Conservation (phyloP, 257 asterid species). For the Solanum piurae region DNA sequence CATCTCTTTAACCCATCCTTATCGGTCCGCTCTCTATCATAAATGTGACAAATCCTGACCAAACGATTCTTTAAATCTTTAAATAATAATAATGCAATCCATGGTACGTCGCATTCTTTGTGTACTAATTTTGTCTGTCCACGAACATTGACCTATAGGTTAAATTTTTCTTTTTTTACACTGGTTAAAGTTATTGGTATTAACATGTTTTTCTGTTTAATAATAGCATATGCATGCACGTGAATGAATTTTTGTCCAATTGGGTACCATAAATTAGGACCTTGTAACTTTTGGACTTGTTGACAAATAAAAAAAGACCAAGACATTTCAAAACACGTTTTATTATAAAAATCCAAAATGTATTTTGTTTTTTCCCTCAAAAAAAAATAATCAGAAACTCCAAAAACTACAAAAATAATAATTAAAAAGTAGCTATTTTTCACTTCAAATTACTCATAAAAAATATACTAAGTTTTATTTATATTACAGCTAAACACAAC, state of each 20-base stretch:
- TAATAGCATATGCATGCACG: neutral
- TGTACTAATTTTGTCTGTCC: neutral
- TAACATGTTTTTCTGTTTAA: neutral
- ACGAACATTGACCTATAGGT: neutral
- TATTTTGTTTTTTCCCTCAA: no score
- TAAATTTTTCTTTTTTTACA: neutral
- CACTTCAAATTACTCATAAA: neutral
- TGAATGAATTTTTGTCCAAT: neutral
- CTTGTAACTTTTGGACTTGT: neutral
- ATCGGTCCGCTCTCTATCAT: neutral
- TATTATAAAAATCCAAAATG: no score
- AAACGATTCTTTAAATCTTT: neutral
- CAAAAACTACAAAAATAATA: neutral
- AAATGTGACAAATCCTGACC: neutral
- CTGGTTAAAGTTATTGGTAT: neutral
- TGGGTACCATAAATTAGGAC: neutral
- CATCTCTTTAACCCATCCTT: neutral
- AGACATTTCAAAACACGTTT: neutral
- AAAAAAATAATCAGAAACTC: neutral
- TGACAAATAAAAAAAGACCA: neutral
- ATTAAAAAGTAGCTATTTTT: neutral
- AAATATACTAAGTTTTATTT: no score
- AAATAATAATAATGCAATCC: neutral
- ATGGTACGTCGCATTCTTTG: neutral
- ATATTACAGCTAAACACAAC: neutral